phyloP scores from a whole-genome alignment of 106 monocot genomes.

The Dioscorea alata region DNA sequence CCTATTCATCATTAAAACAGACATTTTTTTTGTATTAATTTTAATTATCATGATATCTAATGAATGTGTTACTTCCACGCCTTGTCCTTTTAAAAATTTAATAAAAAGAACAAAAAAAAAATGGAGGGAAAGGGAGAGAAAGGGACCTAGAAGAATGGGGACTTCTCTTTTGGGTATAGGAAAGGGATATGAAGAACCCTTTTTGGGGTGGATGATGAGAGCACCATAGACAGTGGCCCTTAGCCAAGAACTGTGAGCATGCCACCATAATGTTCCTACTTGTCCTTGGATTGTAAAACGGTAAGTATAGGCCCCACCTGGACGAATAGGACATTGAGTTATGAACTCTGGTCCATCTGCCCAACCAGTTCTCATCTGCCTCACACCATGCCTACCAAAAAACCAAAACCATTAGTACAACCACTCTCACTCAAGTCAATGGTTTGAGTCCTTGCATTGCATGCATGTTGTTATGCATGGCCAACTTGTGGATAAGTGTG shows the following conservation, averaged over 20 bases:
- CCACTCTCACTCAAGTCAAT: too few relatives aligned
- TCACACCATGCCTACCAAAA: conserved; percentile 43
- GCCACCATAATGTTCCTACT: conserved; percentile 67
- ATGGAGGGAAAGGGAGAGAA: neutral
- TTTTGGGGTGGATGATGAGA: conserved; percentile 47
- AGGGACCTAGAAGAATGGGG: conserved; percentile 31
- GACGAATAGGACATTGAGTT: conserved; percentile 59
- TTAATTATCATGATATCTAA: too few relatives aligned
- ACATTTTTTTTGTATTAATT: too few relatives aligned
- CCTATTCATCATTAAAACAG: conserved; percentile 14
- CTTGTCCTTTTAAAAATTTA: too few relatives aligned
- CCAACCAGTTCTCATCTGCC: conserved; percentile 48
- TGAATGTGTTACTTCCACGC: too few relatives aligned
- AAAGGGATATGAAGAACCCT: conserved; percentile 39
- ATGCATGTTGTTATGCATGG: neutral
- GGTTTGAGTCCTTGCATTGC: neutral
- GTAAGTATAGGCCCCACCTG: conserved; percentile 46
- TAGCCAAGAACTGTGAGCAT: conserved; percentile 61
- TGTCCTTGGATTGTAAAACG: conserved; percentile 49
- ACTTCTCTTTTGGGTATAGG: conserved; percentile 27
- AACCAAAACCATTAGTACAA: neutral
- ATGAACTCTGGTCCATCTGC: conserved; percentile 56
- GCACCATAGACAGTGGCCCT: conserved; percentile 64
- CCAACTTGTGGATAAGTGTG: neutral
- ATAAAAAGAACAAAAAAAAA: neutral